Evolutionary conservation across 1,284 basidiomycete genomes (phyloP).

Genomic region (Polyporus tsugae): DNA sequence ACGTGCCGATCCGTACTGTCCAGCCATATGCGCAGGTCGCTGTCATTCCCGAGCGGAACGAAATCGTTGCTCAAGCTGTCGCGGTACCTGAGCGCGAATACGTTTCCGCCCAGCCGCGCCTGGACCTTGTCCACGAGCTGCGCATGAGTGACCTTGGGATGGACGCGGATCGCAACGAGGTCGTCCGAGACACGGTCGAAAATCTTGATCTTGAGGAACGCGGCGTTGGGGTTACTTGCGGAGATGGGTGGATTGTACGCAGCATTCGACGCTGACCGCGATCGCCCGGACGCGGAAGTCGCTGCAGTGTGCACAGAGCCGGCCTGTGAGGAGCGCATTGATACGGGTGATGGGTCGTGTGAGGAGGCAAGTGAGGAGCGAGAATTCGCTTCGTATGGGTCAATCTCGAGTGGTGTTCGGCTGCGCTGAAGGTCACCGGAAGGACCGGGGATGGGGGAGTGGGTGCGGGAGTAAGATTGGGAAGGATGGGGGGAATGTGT

Average conservation of each 20-base stretch:
- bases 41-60: constrained; percentile 74
- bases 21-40: constrained; percentile 83
- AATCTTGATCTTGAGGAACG: constrained; percentile 98
- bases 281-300: constrained; percentile 47
- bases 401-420: constrained; percentile 39
- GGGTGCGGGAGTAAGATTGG: constrained; percentile 56
- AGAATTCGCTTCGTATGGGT: constrained; percentile 37
- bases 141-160: constrained; percentile 86
- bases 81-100: constrained; percentile 74
- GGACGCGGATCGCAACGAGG: constrained; percentile 96
- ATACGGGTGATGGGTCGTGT: constrained; percentile 48
- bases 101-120: constrained; percentile 82
- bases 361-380: constrained; percentile 47
- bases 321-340: constrained; percentile 59
- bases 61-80: constrained; percentile 74
- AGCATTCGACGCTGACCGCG: constrained; percentile 63
- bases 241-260: constrained; percentile 76
- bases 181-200: constrained; percentile 93
- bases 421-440: constrained; percentile 29
- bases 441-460: constrained; percentile 47
- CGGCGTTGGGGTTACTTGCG: constrained; percentile 76
- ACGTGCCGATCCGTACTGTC: constrained; percentile 88
- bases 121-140: constrained; percentile 94
- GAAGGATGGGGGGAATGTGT: constrained; percentile 44
- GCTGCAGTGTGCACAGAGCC: constrained; percentile 49